These are phyloP conservation scores for Fusarium longipes DNA, from an alignment of 2,329 filamentous ascomycete species.

Conservation along the genomic window DNA sequence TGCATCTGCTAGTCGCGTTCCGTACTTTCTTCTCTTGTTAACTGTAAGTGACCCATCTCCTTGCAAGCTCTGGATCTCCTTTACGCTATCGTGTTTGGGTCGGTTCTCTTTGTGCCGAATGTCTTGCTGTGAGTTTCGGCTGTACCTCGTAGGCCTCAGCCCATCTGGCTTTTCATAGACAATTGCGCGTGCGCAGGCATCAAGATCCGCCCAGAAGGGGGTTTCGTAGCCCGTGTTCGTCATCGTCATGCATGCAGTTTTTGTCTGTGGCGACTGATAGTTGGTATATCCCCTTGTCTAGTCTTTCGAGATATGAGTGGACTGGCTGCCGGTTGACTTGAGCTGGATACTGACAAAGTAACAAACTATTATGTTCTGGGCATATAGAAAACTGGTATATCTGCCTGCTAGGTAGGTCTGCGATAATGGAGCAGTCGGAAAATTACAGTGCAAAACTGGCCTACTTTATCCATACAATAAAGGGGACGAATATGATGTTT, in stretches of 20 bases:
- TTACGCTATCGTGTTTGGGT: slow-evolving; percentile 44
- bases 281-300: too few relatives aligned
- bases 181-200: slow-evolving; percentile 41
- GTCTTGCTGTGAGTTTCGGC: slow-evolving; percentile 15
- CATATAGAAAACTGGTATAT: neutral
- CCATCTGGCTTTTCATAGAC: slow-evolving; percentile 55
- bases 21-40: slow-evolving; percentile 50
- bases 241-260: slow-evolving; percentile 47
- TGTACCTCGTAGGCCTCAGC: slow-evolving; percentile 62
- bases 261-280: neutral
- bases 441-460: neutral
- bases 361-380: neutral
- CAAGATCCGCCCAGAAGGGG: slow-evolving; percentile 48
- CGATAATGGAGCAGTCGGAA: slow-evolving; percentile 4
- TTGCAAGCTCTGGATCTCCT: neutral
- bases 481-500: neutral
- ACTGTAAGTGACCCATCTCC: slow-evolving; percentile 48
- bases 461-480: slow-evolving; percentile 12
- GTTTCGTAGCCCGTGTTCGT: slow-evolving; percentile 46
- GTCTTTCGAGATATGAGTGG: neutral
- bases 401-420: neutral
- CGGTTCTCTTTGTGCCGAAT: slow-evolving; percentile 37
- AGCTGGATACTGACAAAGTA: neutral
- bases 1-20: slow-evolving; percentile 4
- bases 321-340: neutral